Evolutionary conservation across 345 rosid genomes (phyloP), one percentile per base, ranked within the genome.

Genomic region (Noccaea caerulescens): DNA sequence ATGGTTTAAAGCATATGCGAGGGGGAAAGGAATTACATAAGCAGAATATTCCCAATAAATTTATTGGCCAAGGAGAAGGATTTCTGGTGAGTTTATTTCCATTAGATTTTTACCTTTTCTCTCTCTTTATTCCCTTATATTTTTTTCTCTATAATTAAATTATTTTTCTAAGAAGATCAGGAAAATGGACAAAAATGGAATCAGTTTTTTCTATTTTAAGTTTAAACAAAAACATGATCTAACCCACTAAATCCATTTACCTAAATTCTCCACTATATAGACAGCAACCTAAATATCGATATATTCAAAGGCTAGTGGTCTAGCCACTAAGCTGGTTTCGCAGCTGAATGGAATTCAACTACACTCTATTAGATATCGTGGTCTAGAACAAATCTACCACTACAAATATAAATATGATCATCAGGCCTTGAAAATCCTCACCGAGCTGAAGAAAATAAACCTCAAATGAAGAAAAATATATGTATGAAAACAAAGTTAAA

Each of bases 191-290:
- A 6, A 33, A 45, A 63, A 10, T 46, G 32, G 55, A 63, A 12
- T n/a, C 5, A 16, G 10, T 10, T 10, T 47, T 63, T 42, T 27
- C 46, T 52, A 52, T 37, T 1, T 20, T 20, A 20, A 20, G 23
- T 20, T 3, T 4, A 51, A 41, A 41, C 11, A 30, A 32, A 54
- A 45, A 2, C 51, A 66, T 27, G 0, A 53, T 23, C 14, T 39
- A 52, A 25, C 27, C 60, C 66, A 58, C 72, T 58, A 72, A 58
- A 66, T n/a, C 41, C 25, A 58, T 33, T 59, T 25, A 74, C 78
- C 78, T 51, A 74, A 74, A 51, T 42, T 23, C 49, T 59, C 78
- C 73, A 74, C 68, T 53, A 20, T 7, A 43, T 20, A 59, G 42
- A 67, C 53, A 43, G 67, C 3, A 12, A 67, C 72, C 68, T 74